Evolutionary conservation across 1,284 basidiomycete genomes (phyloP).

Genomic region (Leccinum cinnamomeum): DNA sequence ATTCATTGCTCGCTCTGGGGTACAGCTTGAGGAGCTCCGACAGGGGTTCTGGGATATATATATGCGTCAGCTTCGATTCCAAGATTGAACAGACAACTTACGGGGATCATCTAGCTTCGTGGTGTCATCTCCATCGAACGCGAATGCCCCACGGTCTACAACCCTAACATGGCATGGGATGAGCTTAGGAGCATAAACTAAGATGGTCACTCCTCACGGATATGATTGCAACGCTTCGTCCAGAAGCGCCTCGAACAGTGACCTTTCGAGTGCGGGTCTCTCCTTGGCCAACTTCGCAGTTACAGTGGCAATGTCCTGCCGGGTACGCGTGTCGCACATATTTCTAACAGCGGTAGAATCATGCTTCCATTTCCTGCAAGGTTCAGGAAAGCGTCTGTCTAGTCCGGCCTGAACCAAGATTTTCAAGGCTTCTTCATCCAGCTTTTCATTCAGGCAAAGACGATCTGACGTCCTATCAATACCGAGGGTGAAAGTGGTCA

Average conservation of each 20-base stretch:
- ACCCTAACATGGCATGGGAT: constrained; percentile 10
- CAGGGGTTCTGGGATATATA: constrained; percentile 15
- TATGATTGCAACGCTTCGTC: constrained; percentile 23
- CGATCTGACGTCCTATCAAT: constrained; percentile 24
- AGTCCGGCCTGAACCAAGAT: constrained; percentile 37
- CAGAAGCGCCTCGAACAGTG: constrained; percentile 27
- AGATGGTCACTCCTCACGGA: constrained; percentile 25
- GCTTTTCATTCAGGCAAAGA: constrained; percentile 28
- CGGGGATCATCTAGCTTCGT: constrained; percentile 5
- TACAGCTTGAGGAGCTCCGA: constrained; percentile 13
- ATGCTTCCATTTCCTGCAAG: constrained; percentile 27
- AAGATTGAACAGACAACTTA: constrained; percentile 3
- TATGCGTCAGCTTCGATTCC: not conserved
- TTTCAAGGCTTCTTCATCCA: constrained; percentile 32
- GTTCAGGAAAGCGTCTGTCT: constrained; percentile 23
- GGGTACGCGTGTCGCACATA: not conserved
- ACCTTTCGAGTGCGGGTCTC: constrained; percentile 4
- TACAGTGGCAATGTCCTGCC: not conserved
- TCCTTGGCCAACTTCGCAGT: constrained; percentile 8
- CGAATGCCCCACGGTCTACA: constrained; percentile 18
- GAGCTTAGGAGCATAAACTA: not conserved
- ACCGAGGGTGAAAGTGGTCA: not conserved
- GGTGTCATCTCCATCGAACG: not conserved
- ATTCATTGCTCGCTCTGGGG: constrained; percentile 19
- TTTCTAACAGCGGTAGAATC: constrained; percentile 6